Base-by-base conservation (phyloP, 2,329 filamentous ascomycete species). In the Gnomoniopsis smithogilvyi region DNA sequence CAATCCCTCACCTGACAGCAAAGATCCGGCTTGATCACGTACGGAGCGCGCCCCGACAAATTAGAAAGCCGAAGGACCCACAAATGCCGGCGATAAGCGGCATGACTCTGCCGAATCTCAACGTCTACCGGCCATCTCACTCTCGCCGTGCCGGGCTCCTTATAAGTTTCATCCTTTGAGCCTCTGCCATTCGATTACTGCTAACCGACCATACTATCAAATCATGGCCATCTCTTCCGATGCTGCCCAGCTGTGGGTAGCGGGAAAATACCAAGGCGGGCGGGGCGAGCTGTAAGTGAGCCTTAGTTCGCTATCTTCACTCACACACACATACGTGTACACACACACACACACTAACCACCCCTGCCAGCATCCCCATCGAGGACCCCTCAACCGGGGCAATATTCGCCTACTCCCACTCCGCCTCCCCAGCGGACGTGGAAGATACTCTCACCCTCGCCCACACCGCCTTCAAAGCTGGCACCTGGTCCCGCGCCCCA, bases 401-500 rank as follows among this genome's bases (percentile, higher is more conserved):
- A n/a, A 58, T 68, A 17, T 66, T 69, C 63, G 66, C 68, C 12
- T 33, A 59, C 66, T 64, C 78, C 67, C 76, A 82, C 63, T 71
- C 76, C 4, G 80, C 80, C 21, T 80, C 79, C 2, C 34, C 68
- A 3, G 62, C 71, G 6, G 77, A 82, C 59, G 78, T 82, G 17
- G 69, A 77, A 8, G 58, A 71, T 14, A 69, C 75, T 26, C 68
- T 83, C 19, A 56, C 68, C 26, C 61, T 67, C 6, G 80, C 80
- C 43, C 76, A 83, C 54, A 63, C 65, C 11, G 69, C 72, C 24
- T 86, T 83, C 73, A 71, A 74, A 49, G 73, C 74, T 0, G 83
- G 84, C 19, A 58, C 75, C 38, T 88, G 84, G 85, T 85, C 85
- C 2, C 78, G 73, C 54, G 76, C 78, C 2, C 75, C 85, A 2